phyloP scores from a whole-genome alignment of 805 yeast species.

The Candida dendrica region DNA sequence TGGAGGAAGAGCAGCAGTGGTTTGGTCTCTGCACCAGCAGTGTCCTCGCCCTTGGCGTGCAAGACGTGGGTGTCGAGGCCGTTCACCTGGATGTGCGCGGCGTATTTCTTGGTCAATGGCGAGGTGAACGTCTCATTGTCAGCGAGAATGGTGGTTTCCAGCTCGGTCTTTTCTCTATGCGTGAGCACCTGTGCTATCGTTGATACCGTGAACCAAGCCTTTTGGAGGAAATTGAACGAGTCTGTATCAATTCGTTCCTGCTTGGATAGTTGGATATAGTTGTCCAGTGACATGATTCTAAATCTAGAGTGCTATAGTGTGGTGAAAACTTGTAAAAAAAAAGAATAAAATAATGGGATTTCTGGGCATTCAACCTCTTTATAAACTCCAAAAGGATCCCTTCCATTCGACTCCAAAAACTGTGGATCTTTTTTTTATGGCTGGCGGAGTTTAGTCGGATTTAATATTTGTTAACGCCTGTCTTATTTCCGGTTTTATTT shows the following conservation, averaged over 20 bases:
- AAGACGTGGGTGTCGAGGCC: constrained; percentile 7
- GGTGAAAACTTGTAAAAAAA: too few relatives aligned
- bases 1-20: constrained; percentile 69
- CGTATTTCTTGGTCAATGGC: neutral
- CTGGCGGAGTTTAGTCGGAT: too few relatives aligned
- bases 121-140: constrained; percentile 13
- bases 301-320: too few relatives aligned
- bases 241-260: constrained; percentile 9
- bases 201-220: neutral
- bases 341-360: too few relatives aligned
- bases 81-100: constrained; percentile 2
- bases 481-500: too few relatives aligned
- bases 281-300: constrained; percentile 10
- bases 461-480: too few relatives aligned
- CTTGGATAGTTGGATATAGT: constrained; percentile 10
- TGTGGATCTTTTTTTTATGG: too few relatives aligned
- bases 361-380: too few relatives aligned
- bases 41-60: constrained; percentile 1
- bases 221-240: constrained; percentile 1
- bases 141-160: constrained; percentile 10
- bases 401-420: too few relatives aligned
- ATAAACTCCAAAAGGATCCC: too few relatives aligned
- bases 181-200: constrained; percentile 1
- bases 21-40: constrained; percentile 24
- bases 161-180: constrained; percentile 5